Evolutionary conservation across 371 early-diverging fungal species (phyloP), one percentile per base, ranked within the genome.

Genomic region (Mucor indicus): DNA sequence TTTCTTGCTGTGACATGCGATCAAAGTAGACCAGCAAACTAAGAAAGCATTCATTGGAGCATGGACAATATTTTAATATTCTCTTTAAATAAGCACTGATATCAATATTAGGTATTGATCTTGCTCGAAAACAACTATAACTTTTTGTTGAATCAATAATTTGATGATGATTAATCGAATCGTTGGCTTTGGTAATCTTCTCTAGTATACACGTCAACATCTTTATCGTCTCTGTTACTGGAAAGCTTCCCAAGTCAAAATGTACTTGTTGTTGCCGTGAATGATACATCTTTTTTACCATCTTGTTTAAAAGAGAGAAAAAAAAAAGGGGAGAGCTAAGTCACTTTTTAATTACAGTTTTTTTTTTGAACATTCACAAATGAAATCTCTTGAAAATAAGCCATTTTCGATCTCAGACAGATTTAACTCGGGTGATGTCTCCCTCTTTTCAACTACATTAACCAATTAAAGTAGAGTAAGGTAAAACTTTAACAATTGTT

Each of bases 1-100:
- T 32, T 54, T 64, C 43, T 45, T 53, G 43, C 64, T 63, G 37
- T 50, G 77, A 67, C 73, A 79, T 74, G 46, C 87, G 79, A 53
- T 90, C 86, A 62, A 91, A 75, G 64, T 92, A 91, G 25, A 91
- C 83, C 24, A 92, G 68, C 32, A 88, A 60, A 31, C 87, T 80
- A n/a, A 92, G 62, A 53, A 91, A 88, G 60, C 84, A 83, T 67
- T 86, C 88, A 61, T 75, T 85, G 7, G 75, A 69, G 58, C 85
- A 88, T 4, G 89, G 89, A 15, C 86, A 84, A 57, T 89, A 89
- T 55, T 85, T 87, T 25, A 83, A 62, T 23, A 89, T 89, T 19
- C 89, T 78, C 19, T 59, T 38, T 4, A 83, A 52, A 56, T 89
- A 89, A 2, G 75, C 70, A n/a, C 68, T 63, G 20, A 89, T 61